Evolutionary conservation across 352 stramenopile species (phyloP).

Genomic region (Phytophthora idaei): DNA sequence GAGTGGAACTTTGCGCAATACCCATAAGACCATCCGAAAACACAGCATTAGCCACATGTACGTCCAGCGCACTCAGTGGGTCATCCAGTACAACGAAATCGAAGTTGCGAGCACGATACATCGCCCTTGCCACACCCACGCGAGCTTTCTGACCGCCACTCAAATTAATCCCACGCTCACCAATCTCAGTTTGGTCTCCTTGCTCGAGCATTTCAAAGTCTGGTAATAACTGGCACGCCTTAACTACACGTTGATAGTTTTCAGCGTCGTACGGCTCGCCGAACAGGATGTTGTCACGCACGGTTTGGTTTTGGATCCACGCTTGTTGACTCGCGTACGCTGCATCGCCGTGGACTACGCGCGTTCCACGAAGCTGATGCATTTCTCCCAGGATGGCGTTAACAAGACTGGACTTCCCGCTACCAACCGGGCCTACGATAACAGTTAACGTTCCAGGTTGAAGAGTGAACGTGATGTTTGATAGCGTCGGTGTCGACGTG

Average conservation of each 20-base stretch:
- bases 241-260: slow-evolving; percentile 60
- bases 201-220: slow-evolving; percentile 84
- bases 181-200: slow-evolving; percentile 95
- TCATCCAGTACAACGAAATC: slow-evolving; percentile 75
- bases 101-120: slow-evolving; percentile 59
- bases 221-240: slow-evolving; percentile 77
- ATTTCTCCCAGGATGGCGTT: slow-evolving; percentile 60
- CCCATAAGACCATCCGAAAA: slow-evolving; percentile 89
- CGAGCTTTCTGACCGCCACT: slow-evolving; percentile 85
- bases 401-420: slow-evolving; percentile 58
- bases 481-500: slow-evolving; percentile 7
- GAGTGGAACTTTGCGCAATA: slow-evolving; percentile 64
- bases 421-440: slow-evolving; percentile 54
- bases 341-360: slow-evolving; percentile 27
- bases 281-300: slow-evolving; percentile 69
- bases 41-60: slow-evolving; percentile 93
- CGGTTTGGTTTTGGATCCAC: slow-evolving; percentile 62
- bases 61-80: slow-evolving; percentile 70
- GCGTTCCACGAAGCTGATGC: slow-evolving; percentile 32
- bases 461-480: slow-evolving; percentile 60
- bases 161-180: slow-evolving; percentile 86
- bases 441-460: slow-evolving; percentile 48
- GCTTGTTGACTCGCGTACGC: slow-evolving; percentile 52
- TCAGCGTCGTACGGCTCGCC: slow-evolving; percentile 42
- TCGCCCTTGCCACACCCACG: slow-evolving; percentile 56